Evolutionary conservation across 1,284 basidiomycete species (phyloP).

Genomic region (Pholiota adiposa): DNA sequence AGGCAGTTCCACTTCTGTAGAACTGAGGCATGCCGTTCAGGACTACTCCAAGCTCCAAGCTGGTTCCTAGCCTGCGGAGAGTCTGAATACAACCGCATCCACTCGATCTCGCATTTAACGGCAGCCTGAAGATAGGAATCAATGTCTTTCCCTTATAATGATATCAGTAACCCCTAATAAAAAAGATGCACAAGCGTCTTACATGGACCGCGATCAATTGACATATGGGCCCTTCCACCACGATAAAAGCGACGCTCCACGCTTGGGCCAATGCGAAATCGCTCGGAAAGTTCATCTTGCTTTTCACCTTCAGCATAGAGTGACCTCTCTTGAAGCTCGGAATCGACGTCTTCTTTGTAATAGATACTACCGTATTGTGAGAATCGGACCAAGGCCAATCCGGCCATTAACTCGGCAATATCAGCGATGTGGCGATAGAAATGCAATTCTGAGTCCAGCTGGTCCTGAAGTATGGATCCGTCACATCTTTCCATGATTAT

Average conservation of each 20-base stretch:
- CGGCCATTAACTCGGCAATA: not conserved
- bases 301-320: constrained; percentile 7
- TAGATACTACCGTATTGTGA: constrained; percentile 16
- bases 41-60: not conserved
- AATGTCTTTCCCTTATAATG: constrained; percentile 6
- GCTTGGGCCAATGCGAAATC: constrained; percentile 15
- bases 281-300: constrained; percentile 4
- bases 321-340: not conserved
- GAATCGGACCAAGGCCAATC: not conserved
- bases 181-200: not conserved
- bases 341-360: not conserved
- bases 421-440: no score
- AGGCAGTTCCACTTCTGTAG: not conserved
- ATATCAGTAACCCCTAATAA: not conserved
- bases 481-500: constrained; percentile 31
- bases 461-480: not conserved
- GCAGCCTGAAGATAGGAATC: constrained; percentile 6
- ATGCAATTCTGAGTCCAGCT: not conserved
- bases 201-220: constrained; percentile 16
- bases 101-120: constrained; percentile 11
- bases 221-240: constrained; percentile 4
- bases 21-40: not conserved
- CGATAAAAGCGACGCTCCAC: constrained; percentile 11
- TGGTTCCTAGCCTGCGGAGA: not conserved
- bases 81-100: not conserved